Evolutionary conservation across 179 eudicot species (phyloP).

Genomic region (Drosera spatulata): DNA sequence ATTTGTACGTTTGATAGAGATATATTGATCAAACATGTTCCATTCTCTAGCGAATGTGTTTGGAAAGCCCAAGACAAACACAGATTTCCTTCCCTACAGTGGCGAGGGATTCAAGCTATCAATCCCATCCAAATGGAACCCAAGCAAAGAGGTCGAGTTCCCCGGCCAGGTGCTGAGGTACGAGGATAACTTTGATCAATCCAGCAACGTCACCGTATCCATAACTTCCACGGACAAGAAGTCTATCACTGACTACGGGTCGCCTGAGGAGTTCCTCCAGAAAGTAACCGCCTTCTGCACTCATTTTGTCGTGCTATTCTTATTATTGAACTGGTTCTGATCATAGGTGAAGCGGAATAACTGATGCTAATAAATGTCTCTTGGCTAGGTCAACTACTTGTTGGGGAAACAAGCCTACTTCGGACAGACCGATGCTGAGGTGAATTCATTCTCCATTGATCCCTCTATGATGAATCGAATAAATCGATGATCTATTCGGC

Average conservation of each 20-base stretch:
- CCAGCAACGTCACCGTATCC: conserved; percentile 54
- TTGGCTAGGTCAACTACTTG: conserved; percentile 67
- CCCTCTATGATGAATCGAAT: too few species aligned
- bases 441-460: conserved; percentile 11
- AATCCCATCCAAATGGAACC: conserved; percentile 92
- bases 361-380: not conserved
- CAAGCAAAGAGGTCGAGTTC: conserved; percentile 83
- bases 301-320: not conserved
- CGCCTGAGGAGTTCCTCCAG: conserved; percentile 85
- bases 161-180: conserved; percentile 84
- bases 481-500: too few species aligned
- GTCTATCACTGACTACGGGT: conserved; percentile 75
- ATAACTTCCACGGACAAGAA: conserved; percentile 82
- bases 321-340: not conserved
- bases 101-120: conserved; percentile 69
- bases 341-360: too few species aligned
- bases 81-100: conserved; percentile 54
- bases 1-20: too few species aligned
- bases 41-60: conserved; percentile 60
- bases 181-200: conserved; percentile 91
- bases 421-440: conserved; percentile 88
- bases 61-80: conserved; percentile 85
- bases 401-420: conserved; percentile 83
- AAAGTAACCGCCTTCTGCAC: conserved; percentile 20
- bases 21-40: too few species aligned